Evolutionary conservation across 1,284 basidiomycete species (phyloP).

Genomic region (Cryptococcus sp.): DNA sequence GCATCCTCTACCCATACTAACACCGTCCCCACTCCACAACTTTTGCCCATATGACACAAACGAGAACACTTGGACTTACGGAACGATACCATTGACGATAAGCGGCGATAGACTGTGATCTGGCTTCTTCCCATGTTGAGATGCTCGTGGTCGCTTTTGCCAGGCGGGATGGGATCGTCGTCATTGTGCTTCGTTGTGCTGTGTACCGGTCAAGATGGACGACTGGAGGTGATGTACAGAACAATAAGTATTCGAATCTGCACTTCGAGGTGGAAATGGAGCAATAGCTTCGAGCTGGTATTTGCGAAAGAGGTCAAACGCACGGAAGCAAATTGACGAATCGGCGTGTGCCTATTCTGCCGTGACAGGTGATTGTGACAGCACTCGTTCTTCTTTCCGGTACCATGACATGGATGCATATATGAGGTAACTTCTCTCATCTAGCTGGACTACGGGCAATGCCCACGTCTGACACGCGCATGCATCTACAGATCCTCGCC

Average conservation of each 20-base stretch:
- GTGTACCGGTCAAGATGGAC: background rate
- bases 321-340: conserved; percentile 22
- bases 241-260: background rate
- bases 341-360: conserved; percentile 6
- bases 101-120: conserved; percentile 70
- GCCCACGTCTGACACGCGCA: background rate
- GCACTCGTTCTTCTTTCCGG: background rate
- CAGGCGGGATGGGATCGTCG: conserved; percentile 88
- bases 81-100: conserved; percentile 92
- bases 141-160: conserved; percentile 70
- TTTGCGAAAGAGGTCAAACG: background rate
- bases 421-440: background rate
- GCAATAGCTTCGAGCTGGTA: background rate
- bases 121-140: conserved; percentile 66
- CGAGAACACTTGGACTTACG: conserved; percentile 58
- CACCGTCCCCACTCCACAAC: too few species aligned
- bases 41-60: background rate
- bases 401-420: background rate
- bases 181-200: conserved; percentile 56
- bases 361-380: background rate
- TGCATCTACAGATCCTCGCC: conserved; percentile 47
- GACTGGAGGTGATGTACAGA: too few species aligned
- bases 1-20: too few species aligned
- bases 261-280: background rate
- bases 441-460: background rate